phyloP scores from a whole-genome alignment of 352 stramenopile genomes.

The Pythium plurisporium region DNA sequence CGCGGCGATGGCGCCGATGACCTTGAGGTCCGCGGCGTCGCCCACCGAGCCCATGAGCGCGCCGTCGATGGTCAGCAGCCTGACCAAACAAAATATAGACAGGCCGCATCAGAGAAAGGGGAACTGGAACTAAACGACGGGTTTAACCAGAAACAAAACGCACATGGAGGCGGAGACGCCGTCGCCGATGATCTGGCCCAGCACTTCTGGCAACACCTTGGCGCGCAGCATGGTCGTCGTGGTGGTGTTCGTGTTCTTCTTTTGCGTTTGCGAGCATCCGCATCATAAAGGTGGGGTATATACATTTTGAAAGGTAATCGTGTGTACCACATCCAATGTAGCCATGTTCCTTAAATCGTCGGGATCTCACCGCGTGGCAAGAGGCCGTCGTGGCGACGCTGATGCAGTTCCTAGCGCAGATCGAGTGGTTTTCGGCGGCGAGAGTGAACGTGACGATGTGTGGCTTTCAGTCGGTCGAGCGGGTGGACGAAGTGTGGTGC shows the following conservation, averaged over 20 bases:
- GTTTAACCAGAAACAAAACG: slow-evolving; percentile 10
- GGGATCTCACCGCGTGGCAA: slow-evolving; percentile 2
- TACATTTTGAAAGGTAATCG: neutral
- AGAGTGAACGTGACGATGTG: neutral
- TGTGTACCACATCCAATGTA: neutral
- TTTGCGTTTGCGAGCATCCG: neutral
- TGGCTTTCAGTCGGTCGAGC: neutral
- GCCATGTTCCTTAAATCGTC: neutral
- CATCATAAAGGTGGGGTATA: neutral
- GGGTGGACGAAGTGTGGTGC: neutral
- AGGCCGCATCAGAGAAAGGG: neutral
- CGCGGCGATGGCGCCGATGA: slow-evolving; percentile 78
- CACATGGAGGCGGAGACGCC: slow-evolving; percentile 70
- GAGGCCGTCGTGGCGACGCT: neutral
- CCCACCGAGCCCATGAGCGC: slow-evolving; percentile 78
- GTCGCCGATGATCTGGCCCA: slow-evolving; percentile 76
- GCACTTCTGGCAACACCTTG: slow-evolving; percentile 73
- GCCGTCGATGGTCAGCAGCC: slow-evolving; percentile 80
- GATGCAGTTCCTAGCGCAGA: neutral
- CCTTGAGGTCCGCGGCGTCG: slow-evolving; percentile 71
- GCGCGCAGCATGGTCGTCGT: slow-evolving; percentile 51
- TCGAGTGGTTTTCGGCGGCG: neutral
- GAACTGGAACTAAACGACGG: neutral
- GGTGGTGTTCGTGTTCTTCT: neutral
- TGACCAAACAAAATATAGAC: slow-evolving; percentile 8